These are phyloP conservation scores for Starmera stellimalicola DNA, from an alignment of 1,139 yeast species.

Conservation along the genomic window DNA sequence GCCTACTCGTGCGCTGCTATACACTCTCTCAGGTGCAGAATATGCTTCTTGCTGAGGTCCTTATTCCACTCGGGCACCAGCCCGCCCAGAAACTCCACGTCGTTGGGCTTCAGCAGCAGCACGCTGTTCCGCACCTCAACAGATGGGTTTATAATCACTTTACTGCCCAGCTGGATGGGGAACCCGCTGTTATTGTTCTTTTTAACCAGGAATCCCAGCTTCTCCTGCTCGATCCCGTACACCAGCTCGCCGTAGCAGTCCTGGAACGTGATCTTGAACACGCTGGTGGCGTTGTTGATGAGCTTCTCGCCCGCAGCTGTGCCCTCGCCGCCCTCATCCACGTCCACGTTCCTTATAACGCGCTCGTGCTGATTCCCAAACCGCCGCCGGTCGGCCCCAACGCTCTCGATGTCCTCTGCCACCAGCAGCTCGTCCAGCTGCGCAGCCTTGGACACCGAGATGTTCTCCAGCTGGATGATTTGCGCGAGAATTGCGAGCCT, in stretches of 20 bases:
- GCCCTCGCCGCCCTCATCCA: slow-evolving; percentile 8
- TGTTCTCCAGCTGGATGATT: slow-evolving; percentile 23
- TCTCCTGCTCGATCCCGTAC: slow-evolving; percentile 26
- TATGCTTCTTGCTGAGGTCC: slow-evolving; percentile 20
- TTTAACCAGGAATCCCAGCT: slow-evolving; percentile 16
- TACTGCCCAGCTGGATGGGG: slow-evolving; percentile 27
- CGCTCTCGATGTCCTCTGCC: slow-evolving; percentile 17
- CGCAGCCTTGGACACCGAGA: slow-evolving; percentile 17
- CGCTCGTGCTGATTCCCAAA: slow-evolving; percentile 8
- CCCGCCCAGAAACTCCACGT: slow-evolving; percentile 24
- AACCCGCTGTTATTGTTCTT: slow-evolving; percentile 17
- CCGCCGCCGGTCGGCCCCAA: slow-evolving; percentile 17
- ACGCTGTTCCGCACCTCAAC: slow-evolving; percentile 19
- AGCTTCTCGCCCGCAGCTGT: not conserved
- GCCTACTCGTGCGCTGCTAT: no score
- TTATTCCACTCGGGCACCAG: slow-evolving; percentile 23
- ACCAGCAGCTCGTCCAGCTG: slow-evolving; percentile 22
- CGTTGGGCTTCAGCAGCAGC: slow-evolving; percentile 12
- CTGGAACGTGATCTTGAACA: slow-evolving; percentile 25
- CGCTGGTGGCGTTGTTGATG: slow-evolving; percentile 8
- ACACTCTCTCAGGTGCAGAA: slow-evolving; percentile 17
- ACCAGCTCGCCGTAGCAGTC: slow-evolving; percentile 23
- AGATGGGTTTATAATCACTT: slow-evolving; percentile 20
- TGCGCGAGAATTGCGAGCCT: slow-evolving; percentile 22
- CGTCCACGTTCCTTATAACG: slow-evolving; percentile 13